Evolutionary conservation across 2,329 filamentous ascomycete genomes (phyloP), one percentile per base, ranked within the genome.

Genomic region (Botrytis fragariae): DNA sequence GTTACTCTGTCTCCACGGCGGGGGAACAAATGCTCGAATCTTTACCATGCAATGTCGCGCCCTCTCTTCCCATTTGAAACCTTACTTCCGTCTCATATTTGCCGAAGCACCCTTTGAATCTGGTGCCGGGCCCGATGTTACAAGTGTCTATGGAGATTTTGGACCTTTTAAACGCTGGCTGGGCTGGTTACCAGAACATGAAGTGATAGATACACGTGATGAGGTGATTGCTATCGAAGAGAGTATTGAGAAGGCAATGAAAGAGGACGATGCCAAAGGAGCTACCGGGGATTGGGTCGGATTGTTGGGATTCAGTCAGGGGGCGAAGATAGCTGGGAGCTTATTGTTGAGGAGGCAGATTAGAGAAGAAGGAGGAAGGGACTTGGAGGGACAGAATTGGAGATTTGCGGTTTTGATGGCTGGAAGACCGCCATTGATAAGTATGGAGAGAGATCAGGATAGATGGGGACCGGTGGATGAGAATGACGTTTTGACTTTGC

Each of bases 1-100:
- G 74, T 89, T 95, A 77, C 90, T 95, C 77, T 94, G 92, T 82
- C 89, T 95, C n/a, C 92, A 95, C 81, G 92, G 92, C 80, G 92
- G 92, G 78, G 92, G 92, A 74, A 89, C 91, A 76, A 94, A 92
- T 79, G 90, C 87, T n/a, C 80, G 85, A 59, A 88, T 94, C 80
- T 94, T 94, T 84, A 84, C 86, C 74, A 81, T 87, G 18, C 92
- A 95, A 83, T 89, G 89, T 77, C 91, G 92, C 75, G 84, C 84
- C 25, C 39, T 73, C 4, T 45, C 48, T 35, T 16, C 57, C 1
- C 67, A 71, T 25, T 69, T 73, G 18, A 71, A 57, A 57, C 68
- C 72, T 7, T 82, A 86, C 62, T 93, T 93, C 81, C 90, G 92
- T 57, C 86, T 94, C 75, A 89, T 91, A 78, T 95, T 91, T 82